phyloP scores from a whole-genome alignment of 148 eudicot species.

The Fagopyrum esculentum region DNA sequence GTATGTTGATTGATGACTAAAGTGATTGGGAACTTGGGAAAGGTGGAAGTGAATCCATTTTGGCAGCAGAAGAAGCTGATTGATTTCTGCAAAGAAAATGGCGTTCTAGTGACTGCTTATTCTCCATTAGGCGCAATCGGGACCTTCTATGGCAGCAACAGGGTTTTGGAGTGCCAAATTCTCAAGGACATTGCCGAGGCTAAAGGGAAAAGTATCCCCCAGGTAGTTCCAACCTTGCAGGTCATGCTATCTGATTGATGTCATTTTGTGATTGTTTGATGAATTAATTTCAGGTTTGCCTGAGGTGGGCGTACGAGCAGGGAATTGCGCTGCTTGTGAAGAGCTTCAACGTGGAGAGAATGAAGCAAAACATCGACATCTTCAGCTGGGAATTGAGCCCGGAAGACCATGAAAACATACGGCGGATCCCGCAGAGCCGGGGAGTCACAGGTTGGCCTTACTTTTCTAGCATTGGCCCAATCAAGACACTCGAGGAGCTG shows the following conservation, averaged over 20 bases:
- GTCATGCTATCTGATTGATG: not conserved
- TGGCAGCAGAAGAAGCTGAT: slow-evolving; percentile 69
- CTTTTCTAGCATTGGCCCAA: slow-evolving; percentile 31
- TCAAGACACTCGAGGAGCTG: slow-evolving; percentile 32
- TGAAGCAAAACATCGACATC: slow-evolving; percentile 56
- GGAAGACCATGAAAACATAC: slow-evolving; percentile 48
- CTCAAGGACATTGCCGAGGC: slow-evolving; percentile 60
- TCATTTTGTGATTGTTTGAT: not conserved
- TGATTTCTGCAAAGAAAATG: slow-evolving; percentile 52
- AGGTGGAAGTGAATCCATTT: slow-evolving; percentile 81
- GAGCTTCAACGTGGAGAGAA: slow-evolving; percentile 67
- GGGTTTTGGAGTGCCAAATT: slow-evolving; percentile 44
- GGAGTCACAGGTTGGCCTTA: slow-evolving; percentile 46
- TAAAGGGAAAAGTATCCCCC: slow-evolving; percentile 55
- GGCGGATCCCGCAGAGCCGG: slow-evolving; percentile 53
- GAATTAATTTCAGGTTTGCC: slow-evolving; percentile 35
- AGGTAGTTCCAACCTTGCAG: slow-evolving; percentile 27
- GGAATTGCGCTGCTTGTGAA: slow-evolving; percentile 51
- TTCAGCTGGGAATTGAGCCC: slow-evolving; percentile 56
- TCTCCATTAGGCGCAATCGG: slow-evolving; percentile 76
- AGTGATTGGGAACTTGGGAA: not conserved
- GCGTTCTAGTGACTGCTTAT: slow-evolving; percentile 54
- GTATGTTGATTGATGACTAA: not conserved
- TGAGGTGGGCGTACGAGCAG: slow-evolving; percentile 77
- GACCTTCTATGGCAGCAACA: slow-evolving; percentile 60